Evolutionary conservation across 2,329 filamentous ascomycete genomes (phyloP).

Genomic region (Trichoderma asperellum): DNA sequence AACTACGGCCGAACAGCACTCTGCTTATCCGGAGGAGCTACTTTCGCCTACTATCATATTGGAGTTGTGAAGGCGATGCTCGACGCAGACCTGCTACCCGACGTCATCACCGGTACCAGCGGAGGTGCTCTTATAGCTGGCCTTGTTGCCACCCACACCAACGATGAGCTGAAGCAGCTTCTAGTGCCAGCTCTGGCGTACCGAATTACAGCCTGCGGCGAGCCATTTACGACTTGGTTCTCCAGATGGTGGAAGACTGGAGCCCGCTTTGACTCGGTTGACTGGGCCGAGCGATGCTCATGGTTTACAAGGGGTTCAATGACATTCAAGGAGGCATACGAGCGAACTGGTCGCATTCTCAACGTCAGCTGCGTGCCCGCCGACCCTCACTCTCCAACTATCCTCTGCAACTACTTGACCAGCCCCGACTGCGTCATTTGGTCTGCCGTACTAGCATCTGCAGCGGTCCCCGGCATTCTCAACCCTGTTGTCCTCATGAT

Average conservation of each 20-base stretch:
- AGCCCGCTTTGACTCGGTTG: constrained; percentile 88
- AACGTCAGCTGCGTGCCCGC: constrained; percentile 96
- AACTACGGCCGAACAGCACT: constrained; percentile 93
- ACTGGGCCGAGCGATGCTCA: constrained; percentile 82
- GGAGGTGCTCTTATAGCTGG: constrained; percentile 90
- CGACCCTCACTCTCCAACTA: constrained; percentile 89
- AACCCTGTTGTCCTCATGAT: constrained; percentile 95
- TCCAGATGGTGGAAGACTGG: constrained; percentile 89
- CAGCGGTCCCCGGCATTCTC: constrained; percentile 92
- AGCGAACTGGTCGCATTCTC: constrained; percentile 88
- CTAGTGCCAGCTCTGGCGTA: constrained; percentile 85
- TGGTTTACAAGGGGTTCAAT: constrained; percentile 93
- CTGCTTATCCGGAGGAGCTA: constrained; percentile 89
- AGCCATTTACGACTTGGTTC: constrained; percentile 75
- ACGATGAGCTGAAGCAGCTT: constrained; percentile 84
- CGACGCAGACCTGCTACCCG: constrained; percentile 81
- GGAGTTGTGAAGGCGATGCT: constrained; percentile 88
- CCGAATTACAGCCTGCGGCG: constrained; percentile 83
- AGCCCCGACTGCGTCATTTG: constrained; percentile 97
- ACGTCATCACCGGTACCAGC: constrained; percentile 95
- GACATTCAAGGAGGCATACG: constrained; percentile 93
- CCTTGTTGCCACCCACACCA: constrained; percentile 83
- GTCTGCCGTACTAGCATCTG: constrained; percentile 93
- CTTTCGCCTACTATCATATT: constrained; percentile 96
- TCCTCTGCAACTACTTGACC: constrained; percentile 93